Base-by-base conservation (phyloP, 2,329 filamentous ascomycete species). In the Epichloe hybrida region DNA sequence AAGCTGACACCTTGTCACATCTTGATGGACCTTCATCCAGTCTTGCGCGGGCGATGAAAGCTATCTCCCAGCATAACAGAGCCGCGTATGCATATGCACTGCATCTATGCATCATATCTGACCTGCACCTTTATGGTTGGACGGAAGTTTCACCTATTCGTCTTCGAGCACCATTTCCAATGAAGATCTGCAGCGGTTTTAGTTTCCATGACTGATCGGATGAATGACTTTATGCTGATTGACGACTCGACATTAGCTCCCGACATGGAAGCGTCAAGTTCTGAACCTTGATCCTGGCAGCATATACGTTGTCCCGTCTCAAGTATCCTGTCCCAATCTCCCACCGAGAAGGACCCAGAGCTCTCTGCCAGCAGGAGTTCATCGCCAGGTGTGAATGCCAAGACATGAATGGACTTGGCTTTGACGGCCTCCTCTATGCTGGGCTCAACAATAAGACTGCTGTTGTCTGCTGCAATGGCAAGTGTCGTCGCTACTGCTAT, bases 311-410 rank as follows among this genome's bases (percentile, higher is more conserved):
- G 74, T 36, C 85, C 88, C 43, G 73, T 69, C 54, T 82, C 75
- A 56, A 82, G 79, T 17, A 86, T 79, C 42, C 75, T 70, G 51
- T 88, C 79, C 88, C 90, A 96, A 55, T 84, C 82, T 13, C 80
- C 74, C 56, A 86, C 72, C 45, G 80, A 79, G 62, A 96, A 97
- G 3, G 70, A 69, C 0, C 91, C 91, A 59, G 91, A 81, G 60
- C 88, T 95, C 68, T 95, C 86, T 36, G 79, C 82, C 41, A 95
- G 68, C 21, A 96, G 68, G 48, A 95, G 70, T 53, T 87, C 81
- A 8, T 83, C 79, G 48, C 80, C 72, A 1, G 83, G 81, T n/a
- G 83, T 84, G 64, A 93, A 95, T 5, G 82, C 84, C 52, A 96
- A 74, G n/a, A 86, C 87, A 63, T 96, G 91, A 21, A 87, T 69